These are phyloP conservation scores for Cicer yamashitae DNA, from an alignment of 306 rosid species.

Conservation along the genomic window DNA sequence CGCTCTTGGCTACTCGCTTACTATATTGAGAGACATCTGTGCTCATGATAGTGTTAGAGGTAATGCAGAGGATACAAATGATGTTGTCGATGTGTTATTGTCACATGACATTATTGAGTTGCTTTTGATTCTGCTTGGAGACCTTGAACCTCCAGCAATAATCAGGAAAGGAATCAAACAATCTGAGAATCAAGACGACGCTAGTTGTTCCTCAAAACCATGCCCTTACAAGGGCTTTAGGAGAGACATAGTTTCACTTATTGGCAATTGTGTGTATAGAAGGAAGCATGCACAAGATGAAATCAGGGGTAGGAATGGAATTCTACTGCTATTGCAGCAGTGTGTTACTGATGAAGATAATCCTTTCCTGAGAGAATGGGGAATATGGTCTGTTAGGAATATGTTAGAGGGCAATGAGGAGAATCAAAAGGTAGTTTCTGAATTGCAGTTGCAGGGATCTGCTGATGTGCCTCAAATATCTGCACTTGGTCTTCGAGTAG, in stretches of 20 bases:
- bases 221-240: conserved; percentile 70
- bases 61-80: conserved; percentile 41
- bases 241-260: conserved; percentile 71
- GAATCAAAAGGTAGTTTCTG: conserved; percentile 71
- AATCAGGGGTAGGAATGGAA: conserved; percentile 61
- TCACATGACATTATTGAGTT: conserved; percentile 62
- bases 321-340: conserved; percentile 79
- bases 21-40: conserved; percentile 75
- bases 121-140: conserved; percentile 61
- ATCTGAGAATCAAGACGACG: conserved; percentile 47
- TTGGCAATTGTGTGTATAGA: conserved; percentile 72
- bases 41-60: conserved; percentile 53
- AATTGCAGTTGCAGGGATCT: conserved; percentile 73
- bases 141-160: conserved; percentile 77
- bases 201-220: conserved; percentile 46
- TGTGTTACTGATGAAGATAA: conserved; percentile 84
- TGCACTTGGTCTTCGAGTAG: conserved; percentile 76
- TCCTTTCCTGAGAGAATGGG: conserved; percentile 91
- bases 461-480: conserved; percentile 71
- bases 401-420: conserved; percentile 74
- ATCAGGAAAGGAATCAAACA: conserved; percentile 62
- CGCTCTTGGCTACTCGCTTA: conserved; percentile 73
- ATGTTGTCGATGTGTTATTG: conserved; percentile 57
- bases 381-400: conserved; percentile 79
- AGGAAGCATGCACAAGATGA: conserved; percentile 71